phyloP scores from a whole-genome alignment of 352 stramenopile species.

The Elongisporangium anandrum region DNA sequence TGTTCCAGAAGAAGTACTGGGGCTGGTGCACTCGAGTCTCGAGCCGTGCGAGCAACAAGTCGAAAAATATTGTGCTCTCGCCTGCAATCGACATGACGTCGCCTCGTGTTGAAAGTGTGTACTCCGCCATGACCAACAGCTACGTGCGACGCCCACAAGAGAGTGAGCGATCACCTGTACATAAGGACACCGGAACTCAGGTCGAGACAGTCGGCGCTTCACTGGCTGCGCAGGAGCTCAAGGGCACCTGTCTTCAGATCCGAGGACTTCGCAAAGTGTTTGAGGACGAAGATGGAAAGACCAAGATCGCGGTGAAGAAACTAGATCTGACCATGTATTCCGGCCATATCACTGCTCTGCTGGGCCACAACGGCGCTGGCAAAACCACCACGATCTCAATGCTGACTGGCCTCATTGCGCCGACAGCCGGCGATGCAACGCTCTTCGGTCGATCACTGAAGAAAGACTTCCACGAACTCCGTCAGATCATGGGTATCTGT shows the following conservation, averaged over 20 bases:
- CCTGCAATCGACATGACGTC: not conserved
- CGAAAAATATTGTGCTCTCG: not conserved
- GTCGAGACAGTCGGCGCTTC: slow-evolving; percentile 43
- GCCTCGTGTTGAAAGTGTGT: slow-evolving; percentile 1
- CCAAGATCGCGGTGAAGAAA: slow-evolving; percentile 79
- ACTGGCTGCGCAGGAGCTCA: slow-evolving; percentile 32
- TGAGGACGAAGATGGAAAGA: slow-evolving; percentile 47
- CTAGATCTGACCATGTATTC: slow-evolving; percentile 89
- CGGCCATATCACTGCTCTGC: slow-evolving; percentile 89
- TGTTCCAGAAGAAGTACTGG: slow-evolving; percentile 53
- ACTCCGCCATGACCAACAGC: not conserved
- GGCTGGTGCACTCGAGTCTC: not conserved
- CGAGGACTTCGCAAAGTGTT: slow-evolving; percentile 55
- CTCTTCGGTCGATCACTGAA: slow-evolving; percentile 70
- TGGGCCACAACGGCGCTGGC: slow-evolving; percentile 83
- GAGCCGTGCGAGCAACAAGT: too few species aligned
- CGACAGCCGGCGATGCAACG: slow-evolving; percentile 53
- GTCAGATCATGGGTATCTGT: slow-evolving; percentile 93
- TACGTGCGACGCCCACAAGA: not conserved
- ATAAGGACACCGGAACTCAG: not conserved
- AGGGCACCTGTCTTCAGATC: slow-evolving; percentile 46
- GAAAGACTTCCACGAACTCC: slow-evolving; percentile 85
- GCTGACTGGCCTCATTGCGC: slow-evolving; percentile 86
- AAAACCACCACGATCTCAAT: slow-evolving; percentile 94
- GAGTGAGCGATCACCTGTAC: not conserved